Base-by-base conservation (phyloP, 2,329 filamentous ascomycete species). In the Alternaria ethzedia region DNA sequence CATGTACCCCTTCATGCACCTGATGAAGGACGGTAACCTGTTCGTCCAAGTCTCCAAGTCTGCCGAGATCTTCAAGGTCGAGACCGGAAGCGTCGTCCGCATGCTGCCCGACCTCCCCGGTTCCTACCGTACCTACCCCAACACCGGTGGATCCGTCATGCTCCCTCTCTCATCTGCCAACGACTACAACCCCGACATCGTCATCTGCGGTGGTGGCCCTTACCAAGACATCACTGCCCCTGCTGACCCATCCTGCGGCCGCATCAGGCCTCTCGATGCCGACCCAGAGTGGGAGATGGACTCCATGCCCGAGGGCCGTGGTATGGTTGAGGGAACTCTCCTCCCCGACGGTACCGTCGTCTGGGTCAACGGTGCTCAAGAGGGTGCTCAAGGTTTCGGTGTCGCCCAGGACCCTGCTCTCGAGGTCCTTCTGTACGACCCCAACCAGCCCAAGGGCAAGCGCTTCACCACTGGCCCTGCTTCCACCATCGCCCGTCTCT, bases 301-400 rank as follows among this genome's bases (percentile, higher is more conserved):
- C 67, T 77, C 81, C 12, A 89, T 89, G 87, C 86, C 86, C 7
- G 80, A 86, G 71, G 86, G 85, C 26, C 84, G 87, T 63, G 84
- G 83, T 51, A 89, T 89, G 87, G 85, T 89, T 32, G 87, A 89
- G 75, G 86, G 84, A 28, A 84, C 85, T 41, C 80, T 89, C 11
- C 83, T 90, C 41, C 84, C 87, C 8, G 87, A 90, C 68, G 88
- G 88, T 41, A 89, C 84, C 3, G 82, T 88, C 44, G 75, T 97
- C 55, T 88, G 85, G 83, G 78, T 89, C 61, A 89, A 89, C 71
- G 88, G 88, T 61, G 86, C 83, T 69, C 85, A 85, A 63, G 78
- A 80, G 62, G 88, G 88, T 65, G 84, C 86, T 28, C 86, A 89
- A 78, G 88, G 88, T 15, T 90, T 89, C 75, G 86, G 84, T 36